Percentiles rank a stretch among this genome's conserved stretches.
Evolutionary conservation across 768 basidiomycete species (phyloP).

Genomic region (Obba rivulosa): DNA sequence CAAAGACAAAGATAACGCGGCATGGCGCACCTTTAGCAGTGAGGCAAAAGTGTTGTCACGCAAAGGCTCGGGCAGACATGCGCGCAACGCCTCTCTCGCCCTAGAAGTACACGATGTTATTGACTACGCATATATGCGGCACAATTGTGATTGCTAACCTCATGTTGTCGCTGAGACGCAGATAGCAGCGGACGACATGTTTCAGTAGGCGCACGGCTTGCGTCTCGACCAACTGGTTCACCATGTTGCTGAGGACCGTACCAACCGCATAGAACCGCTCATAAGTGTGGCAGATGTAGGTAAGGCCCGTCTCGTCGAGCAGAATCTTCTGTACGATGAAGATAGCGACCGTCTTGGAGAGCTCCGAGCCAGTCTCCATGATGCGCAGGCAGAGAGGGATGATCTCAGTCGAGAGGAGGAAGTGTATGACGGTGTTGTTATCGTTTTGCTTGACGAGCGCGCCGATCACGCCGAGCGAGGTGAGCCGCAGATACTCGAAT

Average conservation of each 20-base stretch:
- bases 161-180: slow-evolving; percentile 92
- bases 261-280: slow-evolving; percentile 99
- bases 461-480: slow-evolving; percentile 98
- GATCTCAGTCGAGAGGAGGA: slow-evolving; percentile 97
- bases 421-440: slow-evolving; percentile 98
- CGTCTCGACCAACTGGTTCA: slow-evolving; percentile 94
- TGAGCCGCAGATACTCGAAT: slow-evolving; percentile 98
- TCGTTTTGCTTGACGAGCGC: slow-evolving; percentile 99
- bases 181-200: slow-evolving; percentile 96
- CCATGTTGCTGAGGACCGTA: slow-evolving; percentile 98
- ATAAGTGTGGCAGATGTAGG: slow-evolving; percentile 99
- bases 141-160: slow-evolving; percentile 46
- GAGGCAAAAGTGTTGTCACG: slow-evolving; percentile 90
- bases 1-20: not conserved
- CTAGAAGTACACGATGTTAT: slow-evolving; percentile 34
- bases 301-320: slow-evolving; percentile 94
- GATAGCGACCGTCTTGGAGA: slow-evolving; percentile 98
- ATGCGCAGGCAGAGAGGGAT: slow-evolving; percentile 98
- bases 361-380: slow-evolving; percentile 99
- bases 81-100: slow-evolving; percentile 91
- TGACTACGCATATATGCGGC: not conserved
- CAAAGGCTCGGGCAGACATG: slow-evolving; percentile 92
- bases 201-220: slow-evolving; percentile 95
- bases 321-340: slow-evolving; percentile 99
- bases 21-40: slow-evolving; percentile 72